phyloP scores from a whole-genome alignment of 2,329 filamentous ascomycete species.

The Arthroderma sp. region DNA sequence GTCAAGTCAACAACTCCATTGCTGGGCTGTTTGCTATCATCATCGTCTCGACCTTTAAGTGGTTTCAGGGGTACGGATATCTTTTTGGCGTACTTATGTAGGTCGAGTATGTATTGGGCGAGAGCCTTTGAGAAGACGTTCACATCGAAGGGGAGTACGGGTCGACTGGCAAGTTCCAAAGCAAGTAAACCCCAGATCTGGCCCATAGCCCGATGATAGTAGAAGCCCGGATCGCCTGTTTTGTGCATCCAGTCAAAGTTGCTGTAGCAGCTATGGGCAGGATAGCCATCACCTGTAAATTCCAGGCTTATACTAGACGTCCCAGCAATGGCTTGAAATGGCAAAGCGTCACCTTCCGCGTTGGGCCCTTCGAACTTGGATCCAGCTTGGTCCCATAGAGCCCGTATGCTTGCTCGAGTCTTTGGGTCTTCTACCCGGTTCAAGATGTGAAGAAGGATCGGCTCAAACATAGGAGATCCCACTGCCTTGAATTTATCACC shows the following conservation, averaged over 20 bases:
- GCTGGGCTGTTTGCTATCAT: conserved; percentile 3
- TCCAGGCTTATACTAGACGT: conserved; percentile 76
- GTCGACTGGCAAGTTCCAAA: conserved; percentile 69
- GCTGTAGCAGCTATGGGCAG: conserved; percentile 78
- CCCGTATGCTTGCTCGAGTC: conserved; percentile 57
- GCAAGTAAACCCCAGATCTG: conserved; percentile 73
- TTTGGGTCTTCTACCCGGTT: conserved; percentile 61
- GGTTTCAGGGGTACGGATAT: conserved; percentile 34
- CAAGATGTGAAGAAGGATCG: conserved; percentile 59
- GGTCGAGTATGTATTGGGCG: conserved; percentile 50
- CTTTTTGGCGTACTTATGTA: conserved; percentile 53
- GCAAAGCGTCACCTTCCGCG: conserved; percentile 68
- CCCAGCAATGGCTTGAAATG: conserved; percentile 85
- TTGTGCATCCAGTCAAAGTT: conserved; percentile 74
- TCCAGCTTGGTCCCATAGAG: conserved; percentile 58
- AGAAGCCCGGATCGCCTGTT: conserved; percentile 69
- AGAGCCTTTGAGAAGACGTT: conserved; percentile 58
- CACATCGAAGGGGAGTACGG: conserved; percentile 73
- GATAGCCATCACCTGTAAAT: conserved; percentile 57
- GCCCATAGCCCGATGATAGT: conserved; percentile 66
- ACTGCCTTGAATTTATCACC: conserved; percentile 64
- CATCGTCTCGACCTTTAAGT: conserved; percentile 4
- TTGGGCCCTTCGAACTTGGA: conserved; percentile 56
- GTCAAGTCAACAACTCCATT: conserved; percentile 40
- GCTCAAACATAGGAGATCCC: conserved; percentile 68